These are phyloP conservation scores for Pezicula rhizophila DNA, from an alignment of 2,329 filamentous ascomycete genomes.

Conservation along the genomic window DNA sequence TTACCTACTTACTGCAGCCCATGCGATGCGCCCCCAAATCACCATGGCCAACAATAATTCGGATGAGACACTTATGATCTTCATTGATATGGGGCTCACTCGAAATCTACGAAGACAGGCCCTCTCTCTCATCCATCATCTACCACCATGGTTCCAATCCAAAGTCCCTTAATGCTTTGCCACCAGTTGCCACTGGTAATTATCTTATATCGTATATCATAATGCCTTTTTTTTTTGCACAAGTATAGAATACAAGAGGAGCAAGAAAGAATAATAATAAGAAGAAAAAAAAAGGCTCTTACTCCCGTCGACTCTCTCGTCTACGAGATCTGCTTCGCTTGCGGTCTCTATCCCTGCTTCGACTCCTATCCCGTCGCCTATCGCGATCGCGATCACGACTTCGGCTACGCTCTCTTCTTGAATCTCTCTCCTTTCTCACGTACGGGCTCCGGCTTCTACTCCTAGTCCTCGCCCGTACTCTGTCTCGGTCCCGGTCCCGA, in stretches of 20 bases:
- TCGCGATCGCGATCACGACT: constrained; percentile 3
- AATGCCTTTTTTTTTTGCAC: neutral
- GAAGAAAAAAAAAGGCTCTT: neutral
- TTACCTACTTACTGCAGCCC: too few species aligned
- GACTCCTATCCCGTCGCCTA: neutral
- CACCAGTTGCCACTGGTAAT: too few species aligned
- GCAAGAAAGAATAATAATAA: too few species aligned
- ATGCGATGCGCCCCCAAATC: too few species aligned
- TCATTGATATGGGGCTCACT: too few species aligned
- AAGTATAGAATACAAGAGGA: neutral
- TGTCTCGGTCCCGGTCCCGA: constrained; percentile 4
- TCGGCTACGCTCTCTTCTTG: constrained; percentile 6
- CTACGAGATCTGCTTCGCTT: neutral
- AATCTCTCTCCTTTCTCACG: constrained; percentile 14
- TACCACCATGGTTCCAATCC: too few species aligned
- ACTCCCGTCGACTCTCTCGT: neutral
- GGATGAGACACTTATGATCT: too few species aligned
- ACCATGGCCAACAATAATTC: too few species aligned
- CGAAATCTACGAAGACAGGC: too few species aligned
- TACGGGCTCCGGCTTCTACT: constrained; percentile 13
- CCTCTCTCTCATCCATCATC: too few species aligned
- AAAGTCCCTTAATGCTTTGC: too few species aligned
- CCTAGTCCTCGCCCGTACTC: constrained; percentile 1
- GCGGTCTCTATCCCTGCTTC: constrained; percentile 2
- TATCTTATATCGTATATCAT: neutral